Percentiles rank a stretch among this genome's conserved stretches.
Evolutionary conservation across 805 yeast genomes (phyloP).

Genomic region (Candida chilensis): DNA sequence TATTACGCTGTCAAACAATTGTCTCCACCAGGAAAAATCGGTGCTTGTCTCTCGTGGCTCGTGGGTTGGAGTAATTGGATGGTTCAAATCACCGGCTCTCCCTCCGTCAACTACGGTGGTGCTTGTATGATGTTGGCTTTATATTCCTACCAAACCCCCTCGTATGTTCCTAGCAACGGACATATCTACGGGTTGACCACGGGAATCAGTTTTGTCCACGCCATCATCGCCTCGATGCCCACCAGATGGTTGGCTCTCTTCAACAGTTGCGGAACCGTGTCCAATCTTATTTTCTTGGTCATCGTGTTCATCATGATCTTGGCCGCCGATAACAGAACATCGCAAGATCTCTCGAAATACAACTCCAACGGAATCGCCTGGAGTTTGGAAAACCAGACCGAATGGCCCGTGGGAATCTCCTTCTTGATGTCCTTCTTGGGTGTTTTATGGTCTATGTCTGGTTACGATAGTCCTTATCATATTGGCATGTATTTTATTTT

Average conservation of each 20-base stretch:
- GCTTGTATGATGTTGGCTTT: slow-evolving; percentile 50
- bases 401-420: slow-evolving; percentile 55
- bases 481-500: too few species aligned
- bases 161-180: slow-evolving; percentile 33
- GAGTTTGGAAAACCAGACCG: slow-evolving; percentile 48
- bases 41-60: slow-evolving; percentile 49
- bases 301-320: slow-evolving; percentile 46
- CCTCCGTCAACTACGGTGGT: slow-evolving; percentile 49
- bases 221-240: slow-evolving; percentile 40
- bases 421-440: slow-evolving; percentile 49
- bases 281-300: slow-evolving; percentile 38
- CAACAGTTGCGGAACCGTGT: slow-evolving; percentile 38
- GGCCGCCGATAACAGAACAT: slow-evolving; percentile 37
- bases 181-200: slow-evolving; percentile 42
- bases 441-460: slow-evolving; percentile 68
- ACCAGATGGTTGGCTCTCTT: slow-evolving; percentile 45
- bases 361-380: slow-evolving; percentile 42
- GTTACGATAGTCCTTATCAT: slow-evolving; percentile 70
- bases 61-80: slow-evolving; percentile 61
- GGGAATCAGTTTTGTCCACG: slow-evolving; percentile 39
- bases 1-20: slow-evolving; percentile 60
- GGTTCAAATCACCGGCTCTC: slow-evolving; percentile 54
- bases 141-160: slow-evolving; percentile 26
- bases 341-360: slow-evolving; percentile 31
- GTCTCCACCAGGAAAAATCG: slow-evolving; percentile 40